Conservation (phyloP, 2,329 filamentous ascomycete species). For the Xylaria sp. region DNA sequence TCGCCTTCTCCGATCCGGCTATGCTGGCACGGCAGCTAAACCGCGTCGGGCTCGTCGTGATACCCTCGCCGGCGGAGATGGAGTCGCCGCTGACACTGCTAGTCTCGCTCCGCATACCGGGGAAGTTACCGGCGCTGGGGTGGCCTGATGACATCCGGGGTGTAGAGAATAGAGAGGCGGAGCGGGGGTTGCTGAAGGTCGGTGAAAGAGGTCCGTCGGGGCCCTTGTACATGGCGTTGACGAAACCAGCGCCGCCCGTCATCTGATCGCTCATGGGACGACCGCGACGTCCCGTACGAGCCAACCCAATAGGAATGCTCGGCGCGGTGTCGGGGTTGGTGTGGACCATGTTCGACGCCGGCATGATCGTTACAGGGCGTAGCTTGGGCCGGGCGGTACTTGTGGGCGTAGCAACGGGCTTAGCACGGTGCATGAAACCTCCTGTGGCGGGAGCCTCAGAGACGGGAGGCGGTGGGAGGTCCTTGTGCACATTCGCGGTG, state of each 20-base stretch:
- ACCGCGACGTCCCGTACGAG: slow-evolving; percentile 49
- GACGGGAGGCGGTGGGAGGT: slow-evolving; percentile 69
- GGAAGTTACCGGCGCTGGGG: slow-evolving; percentile 60
- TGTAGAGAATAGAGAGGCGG: slow-evolving; percentile 57
- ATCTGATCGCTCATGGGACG: slow-evolving; percentile 61
- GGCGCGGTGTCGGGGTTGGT: slow-evolving; percentile 69
- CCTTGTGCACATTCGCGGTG: slow-evolving; percentile 65
- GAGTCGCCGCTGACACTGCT: slow-evolving; percentile 65
- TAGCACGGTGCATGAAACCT: slow-evolving; percentile 54
- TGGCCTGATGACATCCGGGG: slow-evolving; percentile 33
- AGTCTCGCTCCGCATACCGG: slow-evolving; percentile 62
- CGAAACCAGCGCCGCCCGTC: slow-evolving; percentile 61
- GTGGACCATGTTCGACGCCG: slow-evolving; percentile 40
- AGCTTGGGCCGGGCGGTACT: slow-evolving; percentile 39
- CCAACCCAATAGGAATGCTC: slow-evolving; percentile 63
- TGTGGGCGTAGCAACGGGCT: slow-evolving; percentile 49
- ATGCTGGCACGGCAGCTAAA: slow-evolving; percentile 32
- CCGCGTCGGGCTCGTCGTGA: slow-evolving; percentile 48
- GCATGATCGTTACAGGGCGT: slow-evolving; percentile 55
- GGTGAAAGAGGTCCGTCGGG: slow-evolving; percentile 59
- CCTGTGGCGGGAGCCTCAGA: slow-evolving; percentile 43
- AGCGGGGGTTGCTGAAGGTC: slow-evolving; percentile 51
- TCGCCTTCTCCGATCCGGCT: slow-evolving; percentile 44
- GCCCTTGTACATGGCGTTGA: slow-evolving; percentile 86
- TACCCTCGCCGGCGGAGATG: slow-evolving; percentile 46